Evolutionary conservation across 2,329 filamentous ascomycete species (phyloP), one percentile per base, ranked within the genome.

Genomic region (Penicillium sclerotigenum): DNA sequence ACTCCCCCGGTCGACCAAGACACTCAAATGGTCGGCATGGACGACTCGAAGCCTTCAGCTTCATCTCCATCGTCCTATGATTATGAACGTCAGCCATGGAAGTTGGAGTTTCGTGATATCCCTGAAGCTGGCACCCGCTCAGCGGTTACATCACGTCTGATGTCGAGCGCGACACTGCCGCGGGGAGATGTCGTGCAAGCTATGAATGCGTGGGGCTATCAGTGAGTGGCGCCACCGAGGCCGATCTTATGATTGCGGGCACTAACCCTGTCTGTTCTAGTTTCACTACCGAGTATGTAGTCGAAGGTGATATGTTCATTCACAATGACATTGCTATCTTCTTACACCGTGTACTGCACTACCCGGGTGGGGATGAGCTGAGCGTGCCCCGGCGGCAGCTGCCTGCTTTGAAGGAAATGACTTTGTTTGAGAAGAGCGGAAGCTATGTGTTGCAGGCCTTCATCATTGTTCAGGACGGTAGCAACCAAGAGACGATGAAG

Each of bases 401-500:
- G 0, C 80, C 81, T 11, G 61, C 72, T 4, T 72, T 80, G 42
- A 64, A 75, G 13, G 69, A 78, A 4, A 74, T 85, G 59, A 65
- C 73, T 20, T 77, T 79, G 2, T 67, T 86, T 4, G 84, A 87
- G 64, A 72, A 76, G 10, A 84, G 79, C 49, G 83, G 83, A 22
- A 77, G 77, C 41, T 86, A 84, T 63, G 69, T 86, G 26, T 70
- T 87, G 20, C 82, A 86, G 62, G 81, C 82, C 3, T 79, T 78
- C 3, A 78, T 87, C 37, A 79, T 80, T 8, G 77, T 86, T 4
- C 79, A 82, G 56, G 82, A 86, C 59, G 76, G 77, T 18, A 76
- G 77, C 47, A 82, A 83, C 50, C 77, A 80, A 26, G 78, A 80
- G 48, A 74, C 83, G 18, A 76, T 83, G 62, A 81, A 81, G 49